Evolutionary conservation across 495 filamentous ascomycete species (phyloP).

Genomic region (Hyaloscypha variabilis): DNA sequence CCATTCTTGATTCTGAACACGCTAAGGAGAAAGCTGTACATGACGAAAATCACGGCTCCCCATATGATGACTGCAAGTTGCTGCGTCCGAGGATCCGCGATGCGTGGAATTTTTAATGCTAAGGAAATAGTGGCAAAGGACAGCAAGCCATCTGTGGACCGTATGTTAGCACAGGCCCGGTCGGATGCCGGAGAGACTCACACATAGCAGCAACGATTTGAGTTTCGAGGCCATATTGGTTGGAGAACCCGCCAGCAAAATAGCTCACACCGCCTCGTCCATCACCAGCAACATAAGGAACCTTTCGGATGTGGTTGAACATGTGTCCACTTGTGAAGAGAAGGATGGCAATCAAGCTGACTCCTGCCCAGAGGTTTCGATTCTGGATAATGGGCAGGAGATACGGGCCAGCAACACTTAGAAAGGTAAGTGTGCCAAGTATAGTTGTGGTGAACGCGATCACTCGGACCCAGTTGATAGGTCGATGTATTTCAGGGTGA

Average conservation of each 20-base stretch:
- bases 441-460: conserved; percentile 65
- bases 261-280: conserved; percentile 86
- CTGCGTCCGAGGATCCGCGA: conserved; percentile 74
- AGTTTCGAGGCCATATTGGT: conserved; percentile 93
- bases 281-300: conserved; percentile 91
- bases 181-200: conserved; percentile 52
- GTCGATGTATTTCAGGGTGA: conserved; percentile 75
- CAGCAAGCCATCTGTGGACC: conserved; percentile 76
- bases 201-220: conserved; percentile 95
- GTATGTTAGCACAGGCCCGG: neutral
- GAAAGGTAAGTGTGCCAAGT: conserved; percentile 66
- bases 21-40: conserved; percentile 93
- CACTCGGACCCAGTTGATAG: conserved; percentile 83
- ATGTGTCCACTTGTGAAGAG: conserved; percentile 97
- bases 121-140: conserved; percentile 89
- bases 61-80: conserved; percentile 82
- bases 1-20: conserved; percentile 94
- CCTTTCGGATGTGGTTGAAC: conserved; percentile 98
- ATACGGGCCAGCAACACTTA: conserved; percentile 79
- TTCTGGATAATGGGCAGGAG: conserved; percentile 86
- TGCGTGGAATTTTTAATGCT: conserved; percentile 88
- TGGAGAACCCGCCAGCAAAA: conserved; percentile 92
- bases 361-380: conserved; percentile 89
- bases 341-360: conserved; percentile 87
- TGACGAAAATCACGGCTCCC: conserved; percentile 73